Percentiles rank a stretch among this genome's conserved stretches.
phyloP scores from a whole-genome alignment of 1,284 basidiomycete genomes.

The Trichosporon ovoides region DNA sequence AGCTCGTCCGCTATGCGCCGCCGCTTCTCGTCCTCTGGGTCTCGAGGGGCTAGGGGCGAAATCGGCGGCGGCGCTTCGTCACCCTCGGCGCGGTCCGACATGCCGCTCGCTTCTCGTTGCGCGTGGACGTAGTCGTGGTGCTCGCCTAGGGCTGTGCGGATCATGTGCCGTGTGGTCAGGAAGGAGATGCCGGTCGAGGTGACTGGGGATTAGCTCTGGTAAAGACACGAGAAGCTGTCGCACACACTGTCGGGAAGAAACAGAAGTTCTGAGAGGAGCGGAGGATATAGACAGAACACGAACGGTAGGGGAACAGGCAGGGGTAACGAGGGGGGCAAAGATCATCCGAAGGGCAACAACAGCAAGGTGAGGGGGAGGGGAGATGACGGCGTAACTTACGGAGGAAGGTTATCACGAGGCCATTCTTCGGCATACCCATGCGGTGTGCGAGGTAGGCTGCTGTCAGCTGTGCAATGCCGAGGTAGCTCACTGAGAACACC shows the following conservation, averaged over 20 bases:
- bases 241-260: too few species aligned
- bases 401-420: slow-evolving; percentile 28
- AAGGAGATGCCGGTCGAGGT: slow-evolving; percentile 29
- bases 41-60: not conserved
- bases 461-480: not conserved
- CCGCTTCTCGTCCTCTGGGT: not conserved
- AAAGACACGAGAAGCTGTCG: too few species aligned
- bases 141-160: slow-evolving; percentile 20
- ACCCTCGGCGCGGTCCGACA: not conserved
- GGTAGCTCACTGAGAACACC: slow-evolving; percentile 17
- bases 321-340: too few species aligned
- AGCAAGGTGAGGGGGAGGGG: too few species aligned
- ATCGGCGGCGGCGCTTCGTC: not conserved
- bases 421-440: slow-evolving; percentile 21
- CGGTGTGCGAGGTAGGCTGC: slow-evolving; percentile 13
- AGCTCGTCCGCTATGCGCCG: slow-evolving; percentile 9
- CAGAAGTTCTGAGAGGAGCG: too few species aligned
- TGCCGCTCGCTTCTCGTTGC: not conserved
- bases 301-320: too few species aligned
- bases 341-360: too few species aligned
- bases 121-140: slow-evolving; percentile 7
- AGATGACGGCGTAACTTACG: too few species aligned
- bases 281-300: too few species aligned
- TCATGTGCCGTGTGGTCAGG: slow-evolving; percentile 22
- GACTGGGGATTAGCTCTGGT: too few species aligned